Evolutionary conservation across 805 yeast species (phyloP).

Genomic region (Hermanozyma aechmeae): DNA sequence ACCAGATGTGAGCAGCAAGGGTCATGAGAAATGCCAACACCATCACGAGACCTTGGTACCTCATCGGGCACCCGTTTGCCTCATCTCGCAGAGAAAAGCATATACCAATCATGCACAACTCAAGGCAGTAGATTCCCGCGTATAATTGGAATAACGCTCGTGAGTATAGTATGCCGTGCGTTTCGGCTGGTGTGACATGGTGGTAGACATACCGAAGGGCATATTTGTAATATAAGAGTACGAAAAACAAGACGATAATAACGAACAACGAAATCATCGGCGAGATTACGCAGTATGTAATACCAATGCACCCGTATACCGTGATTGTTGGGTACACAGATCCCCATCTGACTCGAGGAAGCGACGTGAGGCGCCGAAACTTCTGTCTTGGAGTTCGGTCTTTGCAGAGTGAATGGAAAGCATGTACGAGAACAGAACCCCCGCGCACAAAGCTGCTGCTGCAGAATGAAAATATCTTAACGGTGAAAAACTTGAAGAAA

Average conservation of each 20-base stretch:
- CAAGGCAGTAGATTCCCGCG: conserved; percentile 75
- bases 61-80: conserved; percentile 34
- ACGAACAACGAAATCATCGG: conserved; percentile 66
- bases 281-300: conserved; percentile 70
- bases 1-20: no score
- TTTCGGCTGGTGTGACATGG: conserved; percentile 45
- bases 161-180: conserved; percentile 64
- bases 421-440: conserved; percentile 36
- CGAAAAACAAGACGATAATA: conserved; percentile 42
- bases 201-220: conserved; percentile 51
- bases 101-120: conserved; percentile 68
- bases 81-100: conserved; percentile 52
- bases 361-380: conserved; percentile 32
- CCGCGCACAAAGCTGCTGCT: conserved; percentile 64
- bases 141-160: conserved; percentile 68
- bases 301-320: conserved; percentile 66
- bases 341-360: conserved; percentile 63
- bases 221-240: conserved; percentile 62
- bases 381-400: conserved; percentile 57
- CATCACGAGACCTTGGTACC: conserved; percentile 45
- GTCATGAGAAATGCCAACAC: conserved; percentile 43
- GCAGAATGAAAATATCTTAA: conserved; percentile 68
- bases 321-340: conserved; percentile 68
- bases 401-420: conserved; percentile 22
- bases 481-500: conserved; percentile 66